phyloP scores from a whole-genome alignment of 1,284 basidiomycete species.

The Cryptococcus neoformans region DNA sequence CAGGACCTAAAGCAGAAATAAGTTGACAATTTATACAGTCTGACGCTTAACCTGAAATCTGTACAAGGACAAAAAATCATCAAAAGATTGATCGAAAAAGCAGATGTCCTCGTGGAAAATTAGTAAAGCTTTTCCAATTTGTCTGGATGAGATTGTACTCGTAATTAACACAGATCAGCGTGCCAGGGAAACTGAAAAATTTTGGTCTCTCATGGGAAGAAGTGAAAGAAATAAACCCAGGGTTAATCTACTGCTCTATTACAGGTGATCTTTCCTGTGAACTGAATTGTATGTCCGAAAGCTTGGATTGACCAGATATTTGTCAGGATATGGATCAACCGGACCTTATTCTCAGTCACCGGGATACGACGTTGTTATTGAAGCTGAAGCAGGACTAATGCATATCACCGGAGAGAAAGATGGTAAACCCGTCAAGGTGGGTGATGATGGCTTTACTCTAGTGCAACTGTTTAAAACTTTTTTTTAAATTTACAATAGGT shows the following conservation, averaged over 20 bases:
- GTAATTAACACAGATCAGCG: slow-evolving; percentile 12
- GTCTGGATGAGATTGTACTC: too few relatives aligned
- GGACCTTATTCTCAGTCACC: slow-evolving; percentile 79
- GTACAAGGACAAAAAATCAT: slow-evolving; percentile 69
- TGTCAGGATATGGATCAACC: slow-evolving; percentile 83
- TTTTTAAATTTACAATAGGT: slow-evolving; percentile 49
- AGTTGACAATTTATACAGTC: slow-evolving; percentile 24
- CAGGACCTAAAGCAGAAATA: too few relatives aligned
- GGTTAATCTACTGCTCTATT: slow-evolving; percentile 84
- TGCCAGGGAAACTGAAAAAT: slow-evolving; percentile 68
- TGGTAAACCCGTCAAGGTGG: slow-evolving; percentile 74
- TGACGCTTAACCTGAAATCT: slow-evolving; percentile 81
- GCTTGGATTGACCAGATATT: not conserved
- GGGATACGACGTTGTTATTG: slow-evolving; percentile 88
- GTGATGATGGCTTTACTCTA: not conserved
- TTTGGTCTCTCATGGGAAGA: slow-evolving; percentile 86
- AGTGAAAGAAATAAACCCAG: slow-evolving; percentile 72
- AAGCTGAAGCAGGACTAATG: slow-evolving; percentile 90
- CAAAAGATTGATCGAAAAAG: slow-evolving; percentile 64
- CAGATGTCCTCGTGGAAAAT: slow-evolving; percentile 89
- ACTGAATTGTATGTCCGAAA: too few relatives aligned
- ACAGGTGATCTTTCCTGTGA: slow-evolving; percentile 57
- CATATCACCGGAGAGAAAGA: slow-evolving; percentile 92
- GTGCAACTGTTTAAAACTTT: not conserved
- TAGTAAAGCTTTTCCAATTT: slow-evolving; percentile 54